These are phyloP conservation scores for Sclerotinia sclerotiorum DNA, from an alignment of 2,329 filamentous ascomycete species.

Conservation along the genomic window DNA sequence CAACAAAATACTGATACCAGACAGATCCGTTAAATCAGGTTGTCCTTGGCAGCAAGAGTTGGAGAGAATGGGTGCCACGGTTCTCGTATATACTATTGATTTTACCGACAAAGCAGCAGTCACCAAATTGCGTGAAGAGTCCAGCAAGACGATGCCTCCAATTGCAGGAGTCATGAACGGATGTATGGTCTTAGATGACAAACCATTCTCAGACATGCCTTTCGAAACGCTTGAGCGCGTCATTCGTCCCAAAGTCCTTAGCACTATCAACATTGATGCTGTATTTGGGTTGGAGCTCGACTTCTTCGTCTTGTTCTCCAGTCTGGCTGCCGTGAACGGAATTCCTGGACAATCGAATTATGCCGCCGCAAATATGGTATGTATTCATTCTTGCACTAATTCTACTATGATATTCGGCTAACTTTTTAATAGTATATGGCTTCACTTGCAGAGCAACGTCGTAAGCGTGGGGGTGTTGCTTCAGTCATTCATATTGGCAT, in stretches of 20 bases:
- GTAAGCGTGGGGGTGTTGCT: slow-evolving; percentile 45
- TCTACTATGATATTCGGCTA: neutral
- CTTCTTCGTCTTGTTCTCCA: slow-evolving; percentile 47
- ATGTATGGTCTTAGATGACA: slow-evolving; percentile 46
- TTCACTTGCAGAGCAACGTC: slow-evolving; percentile 44
- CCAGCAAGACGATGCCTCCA: slow-evolving; percentile 25
- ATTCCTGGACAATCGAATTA: slow-evolving; percentile 43
- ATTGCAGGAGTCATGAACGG: slow-evolving; percentile 47
- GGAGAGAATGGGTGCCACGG: slow-evolving; percentile 15
- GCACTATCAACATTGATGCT: slow-evolving; percentile 40
- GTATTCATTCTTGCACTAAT: neutral
- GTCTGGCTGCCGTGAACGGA: slow-evolving; percentile 40
- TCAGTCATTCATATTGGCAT: slow-evolving; percentile 54
- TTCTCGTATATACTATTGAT: slow-evolving; percentile 30
- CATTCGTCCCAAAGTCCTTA: slow-evolving; percentile 42
- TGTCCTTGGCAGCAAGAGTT: slow-evolving; percentile 38
- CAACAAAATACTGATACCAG: neutral
- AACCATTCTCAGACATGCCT: slow-evolving; percentile 38
- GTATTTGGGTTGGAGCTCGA: slow-evolving; percentile 42
- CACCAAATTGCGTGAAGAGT: slow-evolving; percentile 5
- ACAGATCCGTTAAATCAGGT: slow-evolving; percentile 39
- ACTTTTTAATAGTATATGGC: slow-evolving; percentile 43
- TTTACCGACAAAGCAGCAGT: slow-evolving; percentile 18
- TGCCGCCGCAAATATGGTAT: slow-evolving; percentile 44
- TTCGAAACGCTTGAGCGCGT: slow-evolving; percentile 34